Evolutionary conservation across 2,329 filamentous ascomycete species (phyloP).

Genomic region (Sarocladium strictum): DNA sequence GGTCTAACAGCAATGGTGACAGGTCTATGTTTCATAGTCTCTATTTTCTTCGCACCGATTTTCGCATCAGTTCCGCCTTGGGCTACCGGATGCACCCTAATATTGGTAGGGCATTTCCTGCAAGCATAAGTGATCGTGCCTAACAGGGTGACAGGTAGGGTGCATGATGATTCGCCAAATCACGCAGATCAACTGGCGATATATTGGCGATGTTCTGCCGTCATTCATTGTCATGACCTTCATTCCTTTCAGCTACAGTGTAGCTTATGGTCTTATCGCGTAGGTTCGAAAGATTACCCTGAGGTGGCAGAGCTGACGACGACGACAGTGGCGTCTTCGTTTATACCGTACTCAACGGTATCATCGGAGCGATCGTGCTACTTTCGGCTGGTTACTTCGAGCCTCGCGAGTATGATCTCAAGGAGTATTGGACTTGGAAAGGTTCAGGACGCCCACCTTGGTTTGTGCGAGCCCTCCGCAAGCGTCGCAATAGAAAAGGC

Average conservation of each 20-base stretch:
- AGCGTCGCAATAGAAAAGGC: constrained; percentile 10
- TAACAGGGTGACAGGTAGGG: constrained; percentile 47
- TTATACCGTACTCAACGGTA: constrained; percentile 42
- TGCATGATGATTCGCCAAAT: constrained; percentile 75
- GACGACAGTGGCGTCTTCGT: constrained; percentile 44
- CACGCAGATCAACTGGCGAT: constrained; percentile 69
- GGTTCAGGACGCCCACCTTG: constrained; percentile 41
- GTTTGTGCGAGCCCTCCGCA: constrained; percentile 34
- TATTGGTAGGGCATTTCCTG: constrained; percentile 43
- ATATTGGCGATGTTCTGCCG: constrained; percentile 68
- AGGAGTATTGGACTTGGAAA: constrained; percentile 51
- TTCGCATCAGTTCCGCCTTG: constrained; percentile 73
- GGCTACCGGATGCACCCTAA: constrained; percentile 68
- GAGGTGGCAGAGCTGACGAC: neutral
- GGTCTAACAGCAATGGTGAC: constrained; percentile 65
- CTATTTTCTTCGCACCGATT: constrained; percentile 70
- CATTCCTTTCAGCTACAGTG: constrained; percentile 75
- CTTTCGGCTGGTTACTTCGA: constrained; percentile 36
- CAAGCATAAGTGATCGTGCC: neutral
- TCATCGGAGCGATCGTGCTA: constrained; percentile 39
- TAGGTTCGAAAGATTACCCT: constrained; percentile 29
- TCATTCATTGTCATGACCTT: constrained; percentile 70
- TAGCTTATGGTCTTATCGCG: constrained; percentile 72
- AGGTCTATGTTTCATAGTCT: constrained; percentile 64
- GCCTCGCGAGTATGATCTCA: constrained; percentile 47